phyloP scores from a whole-genome alignment of 2,329 filamentous ascomycete species.

The Magnaporthiopsis incrustans region DNA sequence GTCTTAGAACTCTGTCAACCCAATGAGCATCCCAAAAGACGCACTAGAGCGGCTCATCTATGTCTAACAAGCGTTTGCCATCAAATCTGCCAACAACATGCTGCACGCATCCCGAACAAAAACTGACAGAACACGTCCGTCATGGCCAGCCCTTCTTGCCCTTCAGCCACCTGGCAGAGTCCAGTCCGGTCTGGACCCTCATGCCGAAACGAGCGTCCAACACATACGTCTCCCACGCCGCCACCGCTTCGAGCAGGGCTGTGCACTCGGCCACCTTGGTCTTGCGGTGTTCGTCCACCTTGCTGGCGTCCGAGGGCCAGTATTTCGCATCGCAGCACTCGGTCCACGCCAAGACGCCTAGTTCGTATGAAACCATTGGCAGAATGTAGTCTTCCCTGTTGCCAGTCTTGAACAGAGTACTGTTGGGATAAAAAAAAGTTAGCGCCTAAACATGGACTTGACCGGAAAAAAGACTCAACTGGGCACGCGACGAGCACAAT shows the following conservation, averaged over 20 bases:
- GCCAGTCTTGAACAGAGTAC: conserved; percentile 47
- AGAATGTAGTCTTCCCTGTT: conserved; percentile 62
- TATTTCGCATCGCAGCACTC: conserved; percentile 42
- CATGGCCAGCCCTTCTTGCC: conserved; percentile 29
- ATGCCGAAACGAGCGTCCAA: conserved; percentile 69
- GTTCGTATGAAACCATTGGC: conserved; percentile 77
- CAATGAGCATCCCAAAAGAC: neutral
- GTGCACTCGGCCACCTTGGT: conserved; percentile 53
- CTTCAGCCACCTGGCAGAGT: conserved; percentile 52
- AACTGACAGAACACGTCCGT: neutral
- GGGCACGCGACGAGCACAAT: neutral
- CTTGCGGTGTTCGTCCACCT: conserved; percentile 28
- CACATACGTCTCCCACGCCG: conserved; percentile 63
- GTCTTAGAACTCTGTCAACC: neutral
- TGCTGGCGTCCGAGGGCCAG: conserved; percentile 17
- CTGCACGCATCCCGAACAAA: neutral
- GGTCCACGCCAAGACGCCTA: conserved; percentile 73
- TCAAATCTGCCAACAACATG: neutral
- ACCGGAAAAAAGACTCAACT: neutral
- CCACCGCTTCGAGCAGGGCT: conserved; percentile 56
- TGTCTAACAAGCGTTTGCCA: neutral
- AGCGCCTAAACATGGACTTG: neutral
- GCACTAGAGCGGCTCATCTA: neutral
- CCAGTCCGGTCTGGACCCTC: conserved; percentile 61
- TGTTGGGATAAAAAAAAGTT: conserved; percentile 17